Evolutionary conservation across 345 rosid genomes (phyloP), one percentile per base, ranked within the genome.

Genomic region (Euphorbia lathyris): DNA sequence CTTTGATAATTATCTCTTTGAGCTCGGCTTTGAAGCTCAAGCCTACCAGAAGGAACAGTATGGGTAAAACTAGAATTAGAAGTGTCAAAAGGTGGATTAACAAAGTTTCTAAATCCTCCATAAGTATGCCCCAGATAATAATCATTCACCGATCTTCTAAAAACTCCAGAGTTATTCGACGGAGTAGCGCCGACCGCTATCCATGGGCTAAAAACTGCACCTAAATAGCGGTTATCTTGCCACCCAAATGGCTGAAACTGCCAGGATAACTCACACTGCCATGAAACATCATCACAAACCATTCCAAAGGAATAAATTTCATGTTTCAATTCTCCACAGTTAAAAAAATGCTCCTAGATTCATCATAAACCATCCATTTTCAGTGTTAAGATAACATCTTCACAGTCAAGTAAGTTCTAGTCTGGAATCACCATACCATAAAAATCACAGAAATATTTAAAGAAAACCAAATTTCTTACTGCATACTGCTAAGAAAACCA

Each of bases 191-290:
- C n/a, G n/a, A n/a, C n/a, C n/a, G n/a, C n/a, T n/a, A n/a, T n/a
- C n/a, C n/a, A n/a, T n/a, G n/a, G n/a, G n/a, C n/a, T n/a, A n/a
- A n/a, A n/a, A n/a, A n/a, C n/a, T n/a, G n/a, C n/a, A n/a, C n/a
- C n/a, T n/a, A n/a, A n/a, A n/a, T n/a, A n/a, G n/a, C n/a, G n/a
- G n/a, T n/a, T n/a, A n/a, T n/a, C n/a, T n/a, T n/a, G n/a, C n/a
- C 83, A 83, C 47, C 88, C 85, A 3, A 83, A 57, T 36, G 93
- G 87, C 80, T 81, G 74, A 67, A 79, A 81, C 74, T 88, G 87
- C 90, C 90, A 88, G 0, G 90, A 88, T 45, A 88, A 74, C 64
- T 86, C 87, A 29, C 81, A 62, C 64, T 84, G 83, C 90, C 93
- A 88, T 1, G 90, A 88, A 67, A 23, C 43, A 68, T 88, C 90